Percentiles rank a stretch among this genome's conserved stretches.
These are phyloP conservation scores for Aspergillus glaucus DNA, from an alignment of 2,329 filamentous ascomycete species.

Conservation along the genomic window DNA sequence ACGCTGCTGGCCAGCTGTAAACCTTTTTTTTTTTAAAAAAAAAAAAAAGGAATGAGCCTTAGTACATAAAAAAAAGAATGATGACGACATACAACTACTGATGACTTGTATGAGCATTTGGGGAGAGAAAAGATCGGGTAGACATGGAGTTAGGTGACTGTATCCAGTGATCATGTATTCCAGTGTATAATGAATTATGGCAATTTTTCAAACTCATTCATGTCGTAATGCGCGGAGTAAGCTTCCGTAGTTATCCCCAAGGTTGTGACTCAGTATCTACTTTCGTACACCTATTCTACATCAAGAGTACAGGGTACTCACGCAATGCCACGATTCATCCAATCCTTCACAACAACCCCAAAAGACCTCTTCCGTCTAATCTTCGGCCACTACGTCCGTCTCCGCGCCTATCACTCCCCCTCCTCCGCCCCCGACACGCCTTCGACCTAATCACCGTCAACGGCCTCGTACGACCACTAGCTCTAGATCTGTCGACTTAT, in stretches of 20 bases:
- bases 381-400: not conserved
- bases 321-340: not conserved
- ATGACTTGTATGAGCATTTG: not conserved
- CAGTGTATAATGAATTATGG: too few relatives aligned
- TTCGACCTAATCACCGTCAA: not conserved
- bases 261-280: too few relatives aligned
- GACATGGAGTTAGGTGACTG: too few relatives aligned
- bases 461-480: not conserved
- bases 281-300: too few relatives aligned
- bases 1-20: constrained; percentile 73
- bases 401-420: not conserved
- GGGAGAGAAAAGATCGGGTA: too few relatives aligned
- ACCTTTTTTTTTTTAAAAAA: constrained; percentile 13
- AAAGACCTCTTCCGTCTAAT: not conserved
- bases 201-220: too few relatives aligned
- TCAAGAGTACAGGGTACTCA: too few relatives aligned
- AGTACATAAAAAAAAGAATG: not conserved
- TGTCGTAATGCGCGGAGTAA: too few relatives aligned
- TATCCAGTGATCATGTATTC: too few relatives aligned
- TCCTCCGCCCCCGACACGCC: not conserved
- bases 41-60: not conserved
- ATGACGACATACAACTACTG: not conserved
- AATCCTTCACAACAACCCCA: not conserved
- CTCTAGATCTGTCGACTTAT: not conserved
- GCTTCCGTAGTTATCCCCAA: too few relatives aligned